Evolutionary conservation across 495 filamentous ascomycete species (phyloP).

Genomic region (Hyaloscypha hepaticicola): DNA sequence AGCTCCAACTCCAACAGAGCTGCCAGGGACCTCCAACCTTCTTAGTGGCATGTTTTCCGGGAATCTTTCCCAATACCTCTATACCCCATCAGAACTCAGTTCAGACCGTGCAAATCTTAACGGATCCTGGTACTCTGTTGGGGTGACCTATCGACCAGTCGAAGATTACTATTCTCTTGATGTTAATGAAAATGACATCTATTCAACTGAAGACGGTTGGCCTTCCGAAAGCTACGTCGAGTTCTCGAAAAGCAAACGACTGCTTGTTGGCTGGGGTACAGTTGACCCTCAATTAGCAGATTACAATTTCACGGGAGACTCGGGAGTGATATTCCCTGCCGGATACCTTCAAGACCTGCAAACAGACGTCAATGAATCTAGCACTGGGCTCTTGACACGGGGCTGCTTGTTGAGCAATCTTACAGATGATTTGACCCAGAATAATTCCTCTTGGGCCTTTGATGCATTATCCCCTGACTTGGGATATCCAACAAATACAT

Average conservation of each 20-base stretch:
- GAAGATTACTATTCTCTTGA: slow-evolving; percentile 52
- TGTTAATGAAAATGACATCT: slow-evolving; percentile 34
- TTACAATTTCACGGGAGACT: slow-evolving; percentile 49
- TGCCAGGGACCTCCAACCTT: slow-evolving; percentile 39
- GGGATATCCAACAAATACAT: slow-evolving; percentile 28
- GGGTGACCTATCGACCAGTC: slow-evolving; percentile 44
- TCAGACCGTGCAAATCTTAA: slow-evolving; percentile 56
- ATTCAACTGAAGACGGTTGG: slow-evolving; percentile 63
- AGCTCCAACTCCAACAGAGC: slow-evolving; percentile 36
- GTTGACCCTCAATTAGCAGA: slow-evolving; percentile 55
- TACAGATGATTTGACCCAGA: slow-evolving; percentile 37
- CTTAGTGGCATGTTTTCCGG: slow-evolving; percentile 39
- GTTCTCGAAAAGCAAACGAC: slow-evolving; percentile 46
- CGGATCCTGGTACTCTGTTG: slow-evolving; percentile 55
- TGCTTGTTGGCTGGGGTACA: slow-evolving; percentile 53
- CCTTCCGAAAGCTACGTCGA: slow-evolving; percentile 57
- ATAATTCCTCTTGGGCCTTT: slow-evolving; percentile 61
- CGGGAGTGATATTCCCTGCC: slow-evolving; percentile 24
- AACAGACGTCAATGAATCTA: slow-evolving; percentile 21
- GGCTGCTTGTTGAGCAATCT: slow-evolving; percentile 53
- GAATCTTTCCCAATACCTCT: slow-evolving; percentile 50
- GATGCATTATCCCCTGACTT: slow-evolving; percentile 35
- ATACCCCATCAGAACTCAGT: slow-evolving; percentile 47
- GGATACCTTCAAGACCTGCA: slow-evolving; percentile 23
- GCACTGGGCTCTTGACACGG: slow-evolving; percentile 41